Conservation (phyloP, 2,329 filamentous ascomycete species). For the Cryphonectria naterciae region DNA sequence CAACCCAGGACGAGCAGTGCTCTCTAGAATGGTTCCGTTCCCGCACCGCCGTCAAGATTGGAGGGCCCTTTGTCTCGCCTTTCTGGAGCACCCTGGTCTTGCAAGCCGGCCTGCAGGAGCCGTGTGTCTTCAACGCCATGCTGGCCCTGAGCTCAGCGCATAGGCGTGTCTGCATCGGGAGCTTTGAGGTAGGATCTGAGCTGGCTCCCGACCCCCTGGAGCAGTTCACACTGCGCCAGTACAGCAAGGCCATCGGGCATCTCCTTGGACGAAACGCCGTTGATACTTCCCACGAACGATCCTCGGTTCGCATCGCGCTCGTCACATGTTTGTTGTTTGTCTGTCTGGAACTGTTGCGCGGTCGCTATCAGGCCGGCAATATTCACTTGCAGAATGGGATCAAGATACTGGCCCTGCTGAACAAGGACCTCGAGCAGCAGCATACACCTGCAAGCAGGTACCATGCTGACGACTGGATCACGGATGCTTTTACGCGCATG, state of each 20-base stretch:
- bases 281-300: neutral
- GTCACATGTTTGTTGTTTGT: slow-evolving; percentile 44
- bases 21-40: slow-evolving; percentile 50
- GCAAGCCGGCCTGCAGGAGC: slow-evolving; percentile 42
- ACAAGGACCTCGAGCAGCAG: slow-evolving; percentile 25
- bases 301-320: slow-evolving; percentile 43
- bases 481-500: slow-evolving; percentile 43
- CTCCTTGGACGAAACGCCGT: slow-evolving; percentile 35
- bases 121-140: slow-evolving; percentile 45
- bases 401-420: slow-evolving; percentile 40
- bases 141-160: slow-evolving; percentile 45
- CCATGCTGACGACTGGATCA: slow-evolving; percentile 46
- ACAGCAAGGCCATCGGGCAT: slow-evolving; percentile 43
- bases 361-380: slow-evolving; percentile 42
- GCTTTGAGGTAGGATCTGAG: slow-evolving; percentile 15
- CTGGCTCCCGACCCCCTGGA: slow-evolving; percentile 29
- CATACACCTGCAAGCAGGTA: neutral
- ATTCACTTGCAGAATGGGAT: slow-evolving; percentile 50
- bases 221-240: slow-evolving; percentile 39
- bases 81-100: slow-evolving; percentile 46
- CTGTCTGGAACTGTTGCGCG: slow-evolving; percentile 41
- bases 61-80: slow-evolving; percentile 40
- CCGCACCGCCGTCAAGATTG: slow-evolving; percentile 43
- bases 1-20: slow-evolving; percentile 37
- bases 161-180: slow-evolving; percentile 25